Evolutionary conservation across 75 land plant species (phyloP).

Genomic region (Larix kaempferi): DNA sequence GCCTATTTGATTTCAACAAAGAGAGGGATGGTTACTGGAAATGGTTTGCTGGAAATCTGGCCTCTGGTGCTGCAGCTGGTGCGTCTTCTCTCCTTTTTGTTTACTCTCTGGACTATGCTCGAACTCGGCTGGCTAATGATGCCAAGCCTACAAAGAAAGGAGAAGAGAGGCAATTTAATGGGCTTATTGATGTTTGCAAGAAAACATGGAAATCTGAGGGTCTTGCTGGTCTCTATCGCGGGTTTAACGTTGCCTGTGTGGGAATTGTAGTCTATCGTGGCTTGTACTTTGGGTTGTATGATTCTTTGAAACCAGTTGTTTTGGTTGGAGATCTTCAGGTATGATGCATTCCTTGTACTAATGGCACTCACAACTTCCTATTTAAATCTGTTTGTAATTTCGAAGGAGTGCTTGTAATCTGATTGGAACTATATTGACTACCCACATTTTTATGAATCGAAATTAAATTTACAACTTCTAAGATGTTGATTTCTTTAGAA

Average conservation of each 20-base stretch:
- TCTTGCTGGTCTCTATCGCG: slow-evolving; percentile 68
- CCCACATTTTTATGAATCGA: too few species aligned
- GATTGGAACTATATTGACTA: too few species aligned
- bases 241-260: slow-evolving; percentile 64
- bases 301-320: slow-evolving; percentile 69
- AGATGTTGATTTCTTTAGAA: neutral
- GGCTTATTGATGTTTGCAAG: slow-evolving; percentile 62
- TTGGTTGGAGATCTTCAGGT: slow-evolving; percentile 59
- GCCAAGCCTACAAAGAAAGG: slow-evolving; percentile 65
- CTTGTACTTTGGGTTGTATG: slow-evolving; percentile 77
- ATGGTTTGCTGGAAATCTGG: slow-evolving; percentile 77
- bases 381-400: neutral
- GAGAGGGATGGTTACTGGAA: slow-evolving; percentile 82
- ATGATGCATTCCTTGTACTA: neutral
- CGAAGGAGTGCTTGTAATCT: neutral
- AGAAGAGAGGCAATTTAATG: slow-evolving; percentile 69
- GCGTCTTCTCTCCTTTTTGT: slow-evolving; percentile 68
- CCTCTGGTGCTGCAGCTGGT: slow-evolving; percentile 78
- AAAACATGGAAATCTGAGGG: slow-evolving; percentile 67
- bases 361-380: neutral
- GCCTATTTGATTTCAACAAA: slow-evolving; percentile 55
- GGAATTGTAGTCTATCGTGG: slow-evolving; percentile 76
- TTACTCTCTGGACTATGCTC: slow-evolving; percentile 74
- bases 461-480: too few species aligned
- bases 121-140: slow-evolving; percentile 70